Evolutionary conservation across 805 yeast genomes (phyloP).

Genomic region (Wickerhamiella australiensis): DNA sequence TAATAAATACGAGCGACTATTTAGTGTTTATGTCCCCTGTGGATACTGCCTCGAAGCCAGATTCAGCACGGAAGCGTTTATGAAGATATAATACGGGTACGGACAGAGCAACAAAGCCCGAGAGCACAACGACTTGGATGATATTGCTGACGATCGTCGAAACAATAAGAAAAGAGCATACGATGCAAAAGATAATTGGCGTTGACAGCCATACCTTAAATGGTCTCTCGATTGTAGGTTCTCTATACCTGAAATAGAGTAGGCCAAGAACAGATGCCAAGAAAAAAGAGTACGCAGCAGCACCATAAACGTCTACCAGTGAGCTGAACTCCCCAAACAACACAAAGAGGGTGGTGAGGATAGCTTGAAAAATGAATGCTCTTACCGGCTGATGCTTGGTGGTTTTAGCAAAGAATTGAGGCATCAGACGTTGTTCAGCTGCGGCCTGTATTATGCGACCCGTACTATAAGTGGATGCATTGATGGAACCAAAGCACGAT

Average conservation of each 20-base stretch:
- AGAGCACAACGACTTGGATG: conserved; percentile 24
- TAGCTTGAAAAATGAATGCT: conserved; percentile 28
- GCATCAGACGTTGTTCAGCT: conserved; percentile 29
- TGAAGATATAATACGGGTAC: conserved; percentile 21
- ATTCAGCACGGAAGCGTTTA: not conserved
- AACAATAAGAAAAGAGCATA: conserved; percentile 29
- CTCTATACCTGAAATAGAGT: conserved; percentile 26
- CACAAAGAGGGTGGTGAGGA: conserved; percentile 26
- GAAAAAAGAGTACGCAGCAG: conserved; percentile 27
- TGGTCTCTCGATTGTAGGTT: conserved; percentile 30
- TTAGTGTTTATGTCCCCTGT: not conserved
- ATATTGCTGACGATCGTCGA: conserved; percentile 29
- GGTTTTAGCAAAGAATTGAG: conserved; percentile 23
- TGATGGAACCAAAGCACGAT: conserved; percentile 33
- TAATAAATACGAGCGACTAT: not conserved
- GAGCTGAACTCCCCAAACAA: conserved; percentile 30
- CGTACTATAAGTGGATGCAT: conserved; percentile 31
- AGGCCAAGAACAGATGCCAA: conserved; percentile 31
- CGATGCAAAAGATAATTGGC: conserved; percentile 30
- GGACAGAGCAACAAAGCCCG: conserved; percentile 25
- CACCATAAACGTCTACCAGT: conserved; percentile 31
- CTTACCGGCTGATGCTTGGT: conserved; percentile 25
- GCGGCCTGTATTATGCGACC: conserved; percentile 30
- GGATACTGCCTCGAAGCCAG: not conserved
- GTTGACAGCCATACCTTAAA: conserved; percentile 29